A percentile compares a stretch with the other conserved stretches of the same genome.
These are phyloP conservation scores for Phytopythium vexans DNA, from an alignment of 352 stramenopile species.

Conservation along the genomic window DNA sequence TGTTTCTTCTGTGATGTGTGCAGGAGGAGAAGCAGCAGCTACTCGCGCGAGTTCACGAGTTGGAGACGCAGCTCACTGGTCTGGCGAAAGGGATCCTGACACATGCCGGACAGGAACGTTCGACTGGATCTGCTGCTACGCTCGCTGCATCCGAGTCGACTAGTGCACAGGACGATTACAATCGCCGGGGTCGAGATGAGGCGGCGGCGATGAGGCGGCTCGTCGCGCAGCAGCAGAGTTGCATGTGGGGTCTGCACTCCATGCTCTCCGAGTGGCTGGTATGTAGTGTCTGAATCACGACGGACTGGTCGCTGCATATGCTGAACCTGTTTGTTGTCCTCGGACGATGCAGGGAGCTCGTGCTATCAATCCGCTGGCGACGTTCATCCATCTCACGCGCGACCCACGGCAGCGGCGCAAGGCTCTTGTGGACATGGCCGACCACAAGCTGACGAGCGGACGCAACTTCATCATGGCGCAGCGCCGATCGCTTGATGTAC, in stretches of 20 bases:
- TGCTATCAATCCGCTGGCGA: constrained; percentile 11
- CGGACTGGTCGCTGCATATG: too few species aligned
- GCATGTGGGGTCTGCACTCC: too few species aligned
- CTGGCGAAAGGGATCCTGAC: constrained; percentile 8
- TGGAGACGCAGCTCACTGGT: constrained; percentile 33
- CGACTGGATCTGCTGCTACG: background rate
- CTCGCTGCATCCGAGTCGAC: too few species aligned
- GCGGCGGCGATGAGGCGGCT: too few species aligned
- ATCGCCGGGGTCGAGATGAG: too few species aligned
- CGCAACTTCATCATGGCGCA: constrained; percentile 24
- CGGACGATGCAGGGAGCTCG: too few species aligned
- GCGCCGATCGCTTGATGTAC: constrained; percentile 7
- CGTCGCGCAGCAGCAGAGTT: too few species aligned
- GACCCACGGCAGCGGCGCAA: constrained; percentile 13
- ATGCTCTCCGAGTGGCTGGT: too few species aligned
- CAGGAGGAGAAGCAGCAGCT: constrained; percentile 22
- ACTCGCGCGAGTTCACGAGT: constrained; percentile 16
- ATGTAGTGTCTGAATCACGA: too few species aligned
- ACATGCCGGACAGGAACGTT: constrained; percentile 10
- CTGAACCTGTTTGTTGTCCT: too few species aligned
- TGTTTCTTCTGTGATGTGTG: background rate
- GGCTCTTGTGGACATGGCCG: constrained; percentile 12
- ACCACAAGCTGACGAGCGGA: constrained; percentile 13
- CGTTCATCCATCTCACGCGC: constrained; percentile 19
- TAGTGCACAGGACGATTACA: too few species aligned